Percentiles rank a stretch among this genome's conserved stretches.
These are phyloP conservation scores for Aurantiochytrium sp. DNA, from an alignment of 108 stramenopile species.

Conservation along the genomic window DNA sequence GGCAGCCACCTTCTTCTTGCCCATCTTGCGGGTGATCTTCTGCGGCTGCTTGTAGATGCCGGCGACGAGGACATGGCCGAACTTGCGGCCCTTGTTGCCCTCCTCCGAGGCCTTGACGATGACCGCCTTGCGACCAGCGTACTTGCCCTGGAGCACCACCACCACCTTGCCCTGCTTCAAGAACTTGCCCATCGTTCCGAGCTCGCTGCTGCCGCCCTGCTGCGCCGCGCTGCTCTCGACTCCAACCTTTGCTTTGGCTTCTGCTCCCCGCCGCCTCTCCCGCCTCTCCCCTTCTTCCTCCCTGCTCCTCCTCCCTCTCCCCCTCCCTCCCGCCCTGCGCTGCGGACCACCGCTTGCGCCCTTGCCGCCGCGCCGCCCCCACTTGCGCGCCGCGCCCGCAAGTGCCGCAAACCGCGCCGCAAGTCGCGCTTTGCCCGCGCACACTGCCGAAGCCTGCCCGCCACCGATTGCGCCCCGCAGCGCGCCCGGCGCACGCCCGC, in stretches of 20 bases:
- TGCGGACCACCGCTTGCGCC: too few relatives aligned
- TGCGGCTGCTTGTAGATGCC: constrained; percentile 90
- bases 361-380: too few relatives aligned
- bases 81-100: constrained; percentile 80
- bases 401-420: too few relatives aligned
- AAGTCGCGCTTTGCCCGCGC: too few relatives aligned
- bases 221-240: background rate
- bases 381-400: too few relatives aligned
- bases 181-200: constrained; percentile 27
- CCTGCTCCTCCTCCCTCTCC: too few relatives aligned
- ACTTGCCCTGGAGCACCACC: constrained; percentile 93
- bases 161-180: constrained; percentile 94
- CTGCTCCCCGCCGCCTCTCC: background rate
- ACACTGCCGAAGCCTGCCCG: too few relatives aligned
- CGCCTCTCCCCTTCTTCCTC: too few relatives aligned
- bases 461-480: too few relatives aligned
- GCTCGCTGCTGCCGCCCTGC: background rate
- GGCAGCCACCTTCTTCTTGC: constrained; percentile 89
- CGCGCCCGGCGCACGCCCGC: too few relatives aligned
- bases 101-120: constrained; percentile 97
- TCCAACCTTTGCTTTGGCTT: background rate
- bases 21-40: constrained; percentile 92
- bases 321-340: too few relatives aligned
- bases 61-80: constrained; percentile 92
- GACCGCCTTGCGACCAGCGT: constrained; percentile 98